Evolutionary conservation across 1,284 basidiomycete genomes (phyloP).

Genomic region (Trametes sp.): DNA sequence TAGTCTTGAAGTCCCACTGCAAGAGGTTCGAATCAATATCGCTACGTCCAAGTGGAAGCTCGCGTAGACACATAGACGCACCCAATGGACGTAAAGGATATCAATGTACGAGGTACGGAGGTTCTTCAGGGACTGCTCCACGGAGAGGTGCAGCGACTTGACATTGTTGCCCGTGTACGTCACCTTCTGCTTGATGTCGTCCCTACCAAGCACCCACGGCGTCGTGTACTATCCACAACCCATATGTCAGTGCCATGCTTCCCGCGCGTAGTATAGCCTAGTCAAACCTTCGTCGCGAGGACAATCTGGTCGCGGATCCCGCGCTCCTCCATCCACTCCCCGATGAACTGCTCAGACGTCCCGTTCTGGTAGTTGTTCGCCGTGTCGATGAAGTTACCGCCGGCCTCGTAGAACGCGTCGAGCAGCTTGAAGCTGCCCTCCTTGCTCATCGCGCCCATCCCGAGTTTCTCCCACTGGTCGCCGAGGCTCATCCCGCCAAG

Average conservation of each 20-base stretch:
- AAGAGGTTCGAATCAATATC: slow-evolving; percentile 29
- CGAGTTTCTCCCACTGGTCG: slow-evolving; percentile 47
- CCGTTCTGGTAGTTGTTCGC: slow-evolving; percentile 53
- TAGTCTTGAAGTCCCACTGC: slow-evolving; percentile 52
- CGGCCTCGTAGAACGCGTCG: slow-evolving; percentile 53
- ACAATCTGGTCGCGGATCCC: slow-evolving; percentile 51
- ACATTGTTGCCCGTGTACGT: slow-evolving; percentile 56
- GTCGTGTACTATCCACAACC: slow-evolving; percentile 58
- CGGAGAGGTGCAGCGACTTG: slow-evolving; percentile 54
- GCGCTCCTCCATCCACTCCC: slow-evolving; percentile 52
- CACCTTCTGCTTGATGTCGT: slow-evolving; percentile 45
- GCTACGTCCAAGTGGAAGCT: too few relatives aligned
- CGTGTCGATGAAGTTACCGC: slow-evolving; percentile 65
- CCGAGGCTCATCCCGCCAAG: slow-evolving; percentile 60
- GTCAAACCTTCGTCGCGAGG: slow-evolving; percentile 47
- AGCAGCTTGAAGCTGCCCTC: slow-evolving; percentile 52
- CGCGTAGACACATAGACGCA: too few relatives aligned
- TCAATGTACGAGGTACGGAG: slow-evolving; percentile 64
- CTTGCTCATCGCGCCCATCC: slow-evolving; percentile 42
- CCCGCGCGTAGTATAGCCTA: not conserved
- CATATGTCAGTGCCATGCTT: not conserved
- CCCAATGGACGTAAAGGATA: slow-evolving; percentile 60
- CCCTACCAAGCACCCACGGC: slow-evolving; percentile 36
- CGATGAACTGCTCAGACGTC: slow-evolving; percentile 42
- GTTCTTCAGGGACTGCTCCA: slow-evolving; percentile 59